phyloP scores from a whole-genome alignment of 139 green algal genomes.

The Coccomyxa sp. region DNA sequence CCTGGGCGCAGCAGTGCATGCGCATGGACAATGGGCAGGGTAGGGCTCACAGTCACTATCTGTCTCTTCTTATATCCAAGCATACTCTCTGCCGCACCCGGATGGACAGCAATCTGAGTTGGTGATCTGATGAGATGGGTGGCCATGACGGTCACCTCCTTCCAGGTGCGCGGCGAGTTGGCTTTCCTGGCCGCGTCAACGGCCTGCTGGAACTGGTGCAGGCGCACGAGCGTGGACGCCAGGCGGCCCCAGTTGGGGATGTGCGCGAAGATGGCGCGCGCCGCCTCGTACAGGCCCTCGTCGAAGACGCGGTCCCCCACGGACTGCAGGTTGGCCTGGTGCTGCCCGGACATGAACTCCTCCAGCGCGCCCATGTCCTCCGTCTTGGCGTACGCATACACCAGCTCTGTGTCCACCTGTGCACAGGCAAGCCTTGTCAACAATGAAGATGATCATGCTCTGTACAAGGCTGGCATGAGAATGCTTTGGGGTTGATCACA shows the following conservation, averaged over 20 bases:
- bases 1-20: too few relatives aligned
- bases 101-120: too few relatives aligned
- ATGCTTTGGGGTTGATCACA: too few relatives aligned
- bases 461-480: too few relatives aligned
- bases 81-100: too few relatives aligned
- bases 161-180: slow-evolving; percentile 92
- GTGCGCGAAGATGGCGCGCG: slow-evolving; percentile 85
- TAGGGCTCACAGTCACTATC: too few relatives aligned
- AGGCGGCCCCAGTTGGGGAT: slow-evolving; percentile 95
- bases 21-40: too few relatives aligned
- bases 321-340: slow-evolving; percentile 71
- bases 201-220: slow-evolving; percentile 85
- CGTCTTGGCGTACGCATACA: slow-evolving; percentile 92
- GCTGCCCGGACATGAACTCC: slow-evolving; percentile 85
- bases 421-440: too few relatives aligned
- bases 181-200: slow-evolving; percentile 97
- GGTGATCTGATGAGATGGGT: too few relatives aligned
- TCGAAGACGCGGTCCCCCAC: slow-evolving; percentile 77
- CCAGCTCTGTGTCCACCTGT: slow-evolving; percentile 92
- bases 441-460: too few relatives aligned
- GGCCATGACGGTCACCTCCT: too few relatives aligned
- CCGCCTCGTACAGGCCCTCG: slow-evolving; percentile 91
- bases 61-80: too few relatives aligned
- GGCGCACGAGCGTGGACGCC: slow-evolving; percentile 84
- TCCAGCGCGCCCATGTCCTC: slow-evolving; percentile 85